Conservation (phyloP, 2,329 filamentous ascomycete genomes). For the Sclerotinia trifoliorum region DNA sequence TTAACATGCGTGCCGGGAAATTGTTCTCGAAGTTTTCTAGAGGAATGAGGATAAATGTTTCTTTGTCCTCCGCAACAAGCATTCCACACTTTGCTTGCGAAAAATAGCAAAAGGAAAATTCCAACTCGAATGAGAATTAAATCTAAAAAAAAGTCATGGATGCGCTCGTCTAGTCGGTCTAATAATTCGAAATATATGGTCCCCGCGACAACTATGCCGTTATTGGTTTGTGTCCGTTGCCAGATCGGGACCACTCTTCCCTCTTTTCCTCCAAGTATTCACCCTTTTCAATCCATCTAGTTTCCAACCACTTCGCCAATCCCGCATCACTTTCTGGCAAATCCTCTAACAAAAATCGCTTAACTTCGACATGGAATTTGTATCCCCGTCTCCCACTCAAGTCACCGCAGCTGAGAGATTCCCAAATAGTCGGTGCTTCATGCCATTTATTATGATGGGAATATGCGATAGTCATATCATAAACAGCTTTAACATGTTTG, state of each 20-base stretch:
- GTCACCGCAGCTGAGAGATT: slow-evolving; percentile 47
- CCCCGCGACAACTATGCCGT: slow-evolving; percentile 17
- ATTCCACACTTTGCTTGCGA: background rate
- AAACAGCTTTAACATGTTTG: slow-evolving; percentile 53
- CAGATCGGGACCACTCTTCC: slow-evolving; percentile 43
- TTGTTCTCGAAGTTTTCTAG: background rate
- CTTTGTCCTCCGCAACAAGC: background rate
- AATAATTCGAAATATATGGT: too few species aligned
- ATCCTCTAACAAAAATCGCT: slow-evolving; percentile 49
- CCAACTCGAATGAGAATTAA: background rate
- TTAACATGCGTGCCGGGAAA: background rate
- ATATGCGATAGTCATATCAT: slow-evolving; percentile 57
- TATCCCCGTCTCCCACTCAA: slow-evolving; percentile 45
- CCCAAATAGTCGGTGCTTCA: slow-evolving; percentile 52
- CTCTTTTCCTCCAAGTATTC: slow-evolving; percentile 49
- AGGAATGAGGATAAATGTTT: background rate
- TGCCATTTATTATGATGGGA: slow-evolving; percentile 47
- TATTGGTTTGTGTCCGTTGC: background rate
- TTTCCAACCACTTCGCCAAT: slow-evolving; percentile 53
- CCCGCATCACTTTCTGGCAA: slow-evolving; percentile 50
- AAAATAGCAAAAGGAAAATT: background rate
- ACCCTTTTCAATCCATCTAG: slow-evolving; percentile 54
- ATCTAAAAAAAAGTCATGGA: background rate
- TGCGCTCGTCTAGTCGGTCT: slow-evolving; percentile 3
- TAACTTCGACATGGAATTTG: slow-evolving; percentile 51